phyloP scores from a whole-genome alignment of 1,139 yeast species.

The Sugiyamaella castrensis region DNA sequence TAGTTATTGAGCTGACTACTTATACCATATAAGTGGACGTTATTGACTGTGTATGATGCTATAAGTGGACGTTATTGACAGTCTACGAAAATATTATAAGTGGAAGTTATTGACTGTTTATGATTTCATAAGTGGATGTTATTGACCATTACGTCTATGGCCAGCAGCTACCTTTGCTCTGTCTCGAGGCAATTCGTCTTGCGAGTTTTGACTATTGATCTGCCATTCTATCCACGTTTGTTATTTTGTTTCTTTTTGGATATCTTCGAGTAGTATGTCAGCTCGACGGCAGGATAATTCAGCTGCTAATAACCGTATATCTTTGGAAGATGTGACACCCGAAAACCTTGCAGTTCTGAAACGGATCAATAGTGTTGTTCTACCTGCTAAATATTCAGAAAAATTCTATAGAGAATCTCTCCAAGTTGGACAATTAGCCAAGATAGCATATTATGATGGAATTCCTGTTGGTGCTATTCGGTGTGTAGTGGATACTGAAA shows the following conservation, averaged over 20 bases:
- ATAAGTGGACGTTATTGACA: too few species aligned
- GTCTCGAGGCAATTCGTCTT: too few species aligned
- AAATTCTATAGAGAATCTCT: conserved; percentile 50
- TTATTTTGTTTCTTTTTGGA: neutral
- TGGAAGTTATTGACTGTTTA: too few species aligned
- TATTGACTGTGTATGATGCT: too few species aligned
- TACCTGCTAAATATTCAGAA: conserved; percentile 48
- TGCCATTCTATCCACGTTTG: neutral
- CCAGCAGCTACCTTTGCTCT: too few species aligned
- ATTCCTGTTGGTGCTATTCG: conserved; percentile 70
- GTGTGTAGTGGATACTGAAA: conserved; percentile 42
- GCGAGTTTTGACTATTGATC: too few species aligned
- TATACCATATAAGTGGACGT: too few species aligned
- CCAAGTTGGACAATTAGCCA: conserved; percentile 35
- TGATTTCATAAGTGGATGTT: too few species aligned
- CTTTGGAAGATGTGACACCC: conserved; percentile 47
- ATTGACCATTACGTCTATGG: too few species aligned
- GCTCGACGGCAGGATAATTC: neutral
- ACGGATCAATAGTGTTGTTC: conserved; percentile 46
- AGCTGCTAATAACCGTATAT: neutral
- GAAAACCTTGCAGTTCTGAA: conserved; percentile 50
- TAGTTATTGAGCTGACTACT: too few species aligned
- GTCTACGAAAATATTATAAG: too few species aligned
- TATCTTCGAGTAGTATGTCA: neutral
- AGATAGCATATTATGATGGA: conserved; percentile 55